A percentile compares a stretch with the other conserved stretches of the same genome.
phyloP scores from a whole-genome alignment of 2,329 filamentous ascomycete species.

The Didymella keratinophila region DNA sequence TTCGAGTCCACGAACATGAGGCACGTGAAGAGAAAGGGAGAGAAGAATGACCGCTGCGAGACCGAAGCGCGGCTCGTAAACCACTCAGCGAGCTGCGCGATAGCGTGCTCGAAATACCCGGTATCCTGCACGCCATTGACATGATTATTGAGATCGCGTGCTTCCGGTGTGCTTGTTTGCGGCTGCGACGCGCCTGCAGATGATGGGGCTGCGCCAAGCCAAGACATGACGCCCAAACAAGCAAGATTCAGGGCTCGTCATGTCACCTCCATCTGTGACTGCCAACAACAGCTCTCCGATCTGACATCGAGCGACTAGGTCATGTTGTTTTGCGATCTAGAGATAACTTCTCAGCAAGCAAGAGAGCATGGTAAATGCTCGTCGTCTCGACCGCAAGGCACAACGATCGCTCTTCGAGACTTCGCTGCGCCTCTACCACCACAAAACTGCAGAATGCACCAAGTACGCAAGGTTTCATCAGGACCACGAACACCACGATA shows the following conservation, averaged over 20 bases:
- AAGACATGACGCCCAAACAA: slow-evolving; percentile 9
- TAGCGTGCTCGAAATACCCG: slow-evolving; percentile 20
- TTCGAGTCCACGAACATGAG: slow-evolving; percentile 31
- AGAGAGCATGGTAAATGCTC: background rate
- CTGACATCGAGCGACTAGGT: background rate
- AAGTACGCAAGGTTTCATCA: background rate
- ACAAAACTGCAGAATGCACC: background rate
- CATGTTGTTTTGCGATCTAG: background rate
- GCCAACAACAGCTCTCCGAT: background rate
- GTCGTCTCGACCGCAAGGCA: background rate
- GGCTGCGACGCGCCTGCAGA: slow-evolving; percentile 11
- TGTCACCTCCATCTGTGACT: slow-evolving; percentile 1
- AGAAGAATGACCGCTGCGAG: slow-evolving; percentile 29
- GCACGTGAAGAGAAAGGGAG: slow-evolving; percentile 43
- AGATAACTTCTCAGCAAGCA: background rate
- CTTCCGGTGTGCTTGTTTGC: slow-evolving; percentile 19
- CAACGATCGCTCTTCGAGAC: background rate
- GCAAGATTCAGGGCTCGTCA: slow-evolving; percentile 1
- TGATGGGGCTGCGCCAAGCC: slow-evolving; percentile 3
- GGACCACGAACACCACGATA: background rate
- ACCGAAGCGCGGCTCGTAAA: slow-evolving; percentile 15
- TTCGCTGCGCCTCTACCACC: background rate
- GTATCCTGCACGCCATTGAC: slow-evolving; percentile 31
- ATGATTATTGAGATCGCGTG: slow-evolving; percentile 17
- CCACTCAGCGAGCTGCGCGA: slow-evolving; percentile 19